These are phyloP conservation scores for Pythium pyrilobum DNA, from an alignment of 352 stramenopile genomes.

Conservation along the genomic window DNA sequence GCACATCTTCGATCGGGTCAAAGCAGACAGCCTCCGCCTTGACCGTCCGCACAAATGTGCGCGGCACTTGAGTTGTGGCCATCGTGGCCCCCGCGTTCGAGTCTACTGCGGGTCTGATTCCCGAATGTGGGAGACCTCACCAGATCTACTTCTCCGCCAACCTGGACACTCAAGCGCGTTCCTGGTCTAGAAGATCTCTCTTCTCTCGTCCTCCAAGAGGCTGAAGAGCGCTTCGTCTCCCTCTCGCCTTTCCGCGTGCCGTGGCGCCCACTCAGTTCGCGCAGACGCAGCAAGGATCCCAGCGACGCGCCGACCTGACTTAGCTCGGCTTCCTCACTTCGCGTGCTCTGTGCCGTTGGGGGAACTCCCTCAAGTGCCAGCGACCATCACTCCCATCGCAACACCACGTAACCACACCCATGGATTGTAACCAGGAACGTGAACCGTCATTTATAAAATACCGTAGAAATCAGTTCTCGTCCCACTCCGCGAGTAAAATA, in stretches of 20 bases:
- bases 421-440: conserved; percentile 3
- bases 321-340: conserved; percentile 3
- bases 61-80: conserved; percentile 49
- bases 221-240: no score
- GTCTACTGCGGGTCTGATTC: not conserved
- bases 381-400: conserved; percentile 23
- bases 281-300: no score
- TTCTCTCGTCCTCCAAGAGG: no score
- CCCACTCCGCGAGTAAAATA: not conserved
- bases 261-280: no score
- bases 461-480: not conserved
- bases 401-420: not conserved
- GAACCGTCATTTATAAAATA: not conserved
- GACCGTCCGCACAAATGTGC: conserved; percentile 81
- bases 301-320: not conserved
- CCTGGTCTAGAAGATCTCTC: no score
- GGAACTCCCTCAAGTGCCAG: not conserved
- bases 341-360: not conserved
- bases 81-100: no score
- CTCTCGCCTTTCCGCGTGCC: not conserved
- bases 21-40: conserved; percentile 78
- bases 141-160: not conserved
- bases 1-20: conserved; percentile 64
- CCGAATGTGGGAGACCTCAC: no score
- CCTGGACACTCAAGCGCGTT: not conserved